A percentile compares a stretch with the other conserved stretches of the same genome.
Conservation (phyloP, 2,329 filamentous ascomycete species). For the Stylonectria norvegica region DNA sequence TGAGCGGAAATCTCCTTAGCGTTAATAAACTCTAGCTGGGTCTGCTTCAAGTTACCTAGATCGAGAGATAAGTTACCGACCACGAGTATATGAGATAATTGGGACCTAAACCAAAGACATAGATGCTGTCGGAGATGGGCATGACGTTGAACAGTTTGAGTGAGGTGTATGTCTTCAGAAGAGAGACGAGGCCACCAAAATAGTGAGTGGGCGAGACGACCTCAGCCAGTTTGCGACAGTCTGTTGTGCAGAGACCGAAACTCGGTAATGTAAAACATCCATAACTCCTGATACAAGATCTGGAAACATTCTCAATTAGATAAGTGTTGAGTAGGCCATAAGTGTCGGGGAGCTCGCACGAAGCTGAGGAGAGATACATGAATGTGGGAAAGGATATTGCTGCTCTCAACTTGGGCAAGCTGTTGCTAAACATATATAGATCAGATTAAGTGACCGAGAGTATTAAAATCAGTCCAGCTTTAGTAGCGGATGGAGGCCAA, state of each 20-base stretch:
- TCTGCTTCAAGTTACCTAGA: conserved; percentile 20
- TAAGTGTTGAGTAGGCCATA: conserved; percentile 16
- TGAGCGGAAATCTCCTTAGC: conserved; percentile 19
- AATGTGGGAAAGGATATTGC: too few relatives aligned
- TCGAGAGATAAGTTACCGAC: conserved; percentile 26
- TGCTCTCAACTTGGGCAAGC: too few relatives aligned
- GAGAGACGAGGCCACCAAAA: conserved; percentile 25
- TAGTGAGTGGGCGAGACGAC: conserved; percentile 24
- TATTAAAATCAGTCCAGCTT: too few relatives aligned
- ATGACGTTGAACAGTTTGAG: conserved; percentile 21
- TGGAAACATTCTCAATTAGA: conserved; percentile 10
- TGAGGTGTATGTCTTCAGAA: conserved; percentile 23
- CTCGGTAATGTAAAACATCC: conserved; percentile 17
- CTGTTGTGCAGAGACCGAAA: conserved; percentile 23
- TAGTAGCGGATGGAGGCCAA: too few relatives aligned
- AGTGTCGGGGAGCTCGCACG: conserved; percentile 16
- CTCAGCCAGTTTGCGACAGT: conserved; percentile 21
- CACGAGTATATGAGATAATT: conserved; percentile 26
- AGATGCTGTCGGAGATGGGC: conserved; percentile 24
- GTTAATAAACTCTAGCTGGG: conserved; percentile 14
- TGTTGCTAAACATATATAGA: too few relatives aligned
- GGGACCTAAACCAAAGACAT: conserved; percentile 18
- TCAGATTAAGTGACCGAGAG: too few relatives aligned
- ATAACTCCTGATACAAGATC: conserved; percentile 11
- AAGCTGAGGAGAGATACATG: too few relatives aligned